Base-by-base conservation (phyloP, 2,329 filamentous ascomycete species). In the Botrytis elliptica region DNA sequence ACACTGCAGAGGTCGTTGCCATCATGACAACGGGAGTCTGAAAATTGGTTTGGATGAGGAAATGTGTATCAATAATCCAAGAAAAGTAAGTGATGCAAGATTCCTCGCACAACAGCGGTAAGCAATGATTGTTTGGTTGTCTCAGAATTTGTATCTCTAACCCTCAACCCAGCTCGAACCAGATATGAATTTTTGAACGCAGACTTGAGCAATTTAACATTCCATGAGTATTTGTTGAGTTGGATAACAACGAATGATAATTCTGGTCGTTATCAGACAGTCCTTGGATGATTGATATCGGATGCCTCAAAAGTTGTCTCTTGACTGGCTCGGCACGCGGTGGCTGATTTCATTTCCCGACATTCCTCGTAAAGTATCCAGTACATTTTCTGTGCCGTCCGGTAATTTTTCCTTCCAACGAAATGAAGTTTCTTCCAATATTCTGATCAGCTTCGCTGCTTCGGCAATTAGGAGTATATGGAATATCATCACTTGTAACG, bases 31-130 rank as follows among this genome's bases (percentile, higher is more conserved):
- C 66, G n/a, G 36, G 42, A n/a, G 3, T 57, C 22, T 57, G 18
- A 42, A 57, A 42, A 69, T 42, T 42, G 49, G 49, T 14, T 66
- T 66, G 66, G 49, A 44, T 69, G 64, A 52, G 63, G 42, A 60
- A 42, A 40, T 72, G 59, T 60, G 63, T 60, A 57, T 67, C 63
- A 57, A 72, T 60, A 60, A 72, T 60, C 52, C 63, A 72, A 69
- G 64, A 69, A 60, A 68, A 20, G 33, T n/a, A 68, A 60, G 71
- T 69, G 25, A 29, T 64, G 68, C 71, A 52, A 72, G 29, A 55
- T 55, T 69, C 68, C 71, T 72, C 71, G 71, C 71, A 72, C 71
- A 60, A 72, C 63, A 72, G 46, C 49, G 18, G 52, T 64, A 55
- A 57, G 62, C 49, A 72, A 69, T 67, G 36, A 69, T 55, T 69